A percentile compares a stretch with the other conserved stretches of the same genome.
Evolutionary conservation across 2,329 filamentous ascomycete species (phyloP).

Genomic region (Penicillium sp.): DNA sequence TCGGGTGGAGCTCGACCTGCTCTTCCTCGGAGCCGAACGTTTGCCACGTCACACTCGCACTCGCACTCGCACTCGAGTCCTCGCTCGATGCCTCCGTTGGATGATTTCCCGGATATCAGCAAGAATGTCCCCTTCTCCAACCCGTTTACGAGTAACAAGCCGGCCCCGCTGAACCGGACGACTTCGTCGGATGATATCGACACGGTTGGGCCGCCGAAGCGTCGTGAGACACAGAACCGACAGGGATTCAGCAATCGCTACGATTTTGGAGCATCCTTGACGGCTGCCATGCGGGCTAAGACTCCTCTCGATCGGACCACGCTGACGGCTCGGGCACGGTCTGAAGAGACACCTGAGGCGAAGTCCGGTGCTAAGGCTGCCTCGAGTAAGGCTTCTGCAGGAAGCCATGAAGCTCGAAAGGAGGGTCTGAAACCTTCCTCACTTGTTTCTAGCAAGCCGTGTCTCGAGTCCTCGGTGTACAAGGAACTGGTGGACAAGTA

Average conservation of each 20-base stretch:
- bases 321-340: constrained; percentile 54
- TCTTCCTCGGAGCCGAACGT: constrained; percentile 64
- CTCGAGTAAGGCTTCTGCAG: constrained; percentile 17
- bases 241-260: constrained; percentile 89
- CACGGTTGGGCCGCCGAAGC: constrained; percentile 51
- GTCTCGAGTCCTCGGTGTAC: constrained; percentile 82
- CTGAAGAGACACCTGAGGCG: constrained; percentile 35
- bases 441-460: constrained; percentile 58
- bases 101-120: constrained; percentile 65
- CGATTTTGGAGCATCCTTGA: constrained; percentile 89
- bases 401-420: constrained; percentile 18
- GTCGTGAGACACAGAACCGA: constrained; percentile 49
- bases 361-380: constrained; percentile 5
- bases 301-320: constrained; percentile 61
- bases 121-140: constrained; percentile 55
- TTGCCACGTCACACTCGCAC: constrained; percentile 47
- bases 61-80: constrained; percentile 38
- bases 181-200: constrained; percentile 66
- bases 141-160: constrained; percentile 59
- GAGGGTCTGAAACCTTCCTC: constrained; percentile 48
- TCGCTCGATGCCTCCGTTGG: constrained; percentile 51
- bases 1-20: constrained; percentile 51
- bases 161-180: constrained; percentile 68
- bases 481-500: constrained; percentile 98
- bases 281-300: constrained; percentile 66